Percentiles rank a stretch among this genome's conserved stretches.
phyloP scores from a whole-genome alignment of 768 basidiomycete genomes.

The Hygrocybe coccinea region DNA sequence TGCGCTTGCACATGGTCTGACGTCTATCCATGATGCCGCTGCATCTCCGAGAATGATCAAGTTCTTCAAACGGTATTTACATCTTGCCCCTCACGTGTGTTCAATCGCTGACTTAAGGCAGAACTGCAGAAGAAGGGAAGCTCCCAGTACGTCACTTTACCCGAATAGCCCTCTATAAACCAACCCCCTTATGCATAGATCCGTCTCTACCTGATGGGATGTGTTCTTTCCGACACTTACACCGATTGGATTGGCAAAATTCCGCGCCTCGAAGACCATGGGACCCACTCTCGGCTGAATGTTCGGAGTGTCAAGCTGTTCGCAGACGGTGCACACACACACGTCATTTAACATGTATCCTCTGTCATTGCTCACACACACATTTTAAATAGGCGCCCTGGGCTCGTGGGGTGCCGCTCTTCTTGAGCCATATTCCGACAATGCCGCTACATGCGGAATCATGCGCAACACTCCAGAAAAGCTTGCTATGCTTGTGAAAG shows the following conservation, averaged over 20 bases:
- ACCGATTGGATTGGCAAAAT: constrained; percentile 55
- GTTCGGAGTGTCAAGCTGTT: constrained; percentile 69
- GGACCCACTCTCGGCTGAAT: constrained; percentile 49
- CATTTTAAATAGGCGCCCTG: constrained; percentile 61
- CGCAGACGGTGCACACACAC: constrained; percentile 53
- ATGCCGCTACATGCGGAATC: constrained; percentile 64
- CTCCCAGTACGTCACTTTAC: constrained; percentile 53
- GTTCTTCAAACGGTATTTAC: constrained; percentile 60
- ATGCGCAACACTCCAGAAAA: constrained; percentile 54
- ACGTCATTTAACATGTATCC: not conserved
- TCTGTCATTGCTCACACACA: not conserved
- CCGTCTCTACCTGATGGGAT: constrained; percentile 59
- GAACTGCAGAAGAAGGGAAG: constrained; percentile 61
- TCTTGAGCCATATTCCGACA: constrained; percentile 77
- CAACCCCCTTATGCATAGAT: constrained; percentile 33
- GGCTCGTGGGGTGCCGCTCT: constrained; percentile 92
- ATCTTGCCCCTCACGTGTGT: not conserved
- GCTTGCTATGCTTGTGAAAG: constrained; percentile 49
- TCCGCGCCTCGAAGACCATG: constrained; percentile 56
- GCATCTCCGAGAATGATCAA: constrained; percentile 46
- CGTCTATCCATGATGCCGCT: constrained; percentile 81
- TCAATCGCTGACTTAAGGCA: constrained; percentile 24
- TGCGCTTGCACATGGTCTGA: constrained; percentile 75
- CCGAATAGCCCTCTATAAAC: not conserved
- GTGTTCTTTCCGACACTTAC: constrained; percentile 48